Evolutionary conservation across 208 protist species (phyloP).

Genomic region (Tritrichomonas foetus): DNA sequence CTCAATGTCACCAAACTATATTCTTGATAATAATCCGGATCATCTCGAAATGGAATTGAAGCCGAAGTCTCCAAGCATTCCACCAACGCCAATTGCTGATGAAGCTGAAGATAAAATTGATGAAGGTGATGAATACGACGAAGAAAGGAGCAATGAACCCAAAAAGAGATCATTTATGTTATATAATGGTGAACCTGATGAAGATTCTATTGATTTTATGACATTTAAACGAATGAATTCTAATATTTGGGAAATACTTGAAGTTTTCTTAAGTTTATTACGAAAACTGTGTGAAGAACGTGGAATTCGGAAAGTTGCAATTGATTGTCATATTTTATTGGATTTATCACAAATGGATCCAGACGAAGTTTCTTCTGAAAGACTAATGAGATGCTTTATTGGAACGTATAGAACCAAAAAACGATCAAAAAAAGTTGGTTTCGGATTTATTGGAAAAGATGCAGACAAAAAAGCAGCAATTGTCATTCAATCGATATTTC

Average conservation of each 20-base stretch:
- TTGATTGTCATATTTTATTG: background rate
- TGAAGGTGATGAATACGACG: background rate
- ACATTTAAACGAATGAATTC: background rate
- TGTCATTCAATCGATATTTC: background rate
- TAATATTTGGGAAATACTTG: background rate
- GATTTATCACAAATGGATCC: background rate
- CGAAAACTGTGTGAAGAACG: background rate
- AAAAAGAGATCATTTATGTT: background rate
- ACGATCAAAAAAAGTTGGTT: background rate
- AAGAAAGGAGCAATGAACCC: background rate
- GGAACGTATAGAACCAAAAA: background rate
- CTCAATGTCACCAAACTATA: background rate
- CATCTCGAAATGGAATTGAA: background rate
- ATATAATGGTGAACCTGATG: background rate
- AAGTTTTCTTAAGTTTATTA: background rate
- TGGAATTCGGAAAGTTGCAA: background rate
- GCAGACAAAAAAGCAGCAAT: background rate
- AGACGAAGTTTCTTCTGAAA: background rate
- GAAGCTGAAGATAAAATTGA: background rate
- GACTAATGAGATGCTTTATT: background rate
- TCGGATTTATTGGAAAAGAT: background rate
- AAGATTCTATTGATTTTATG: background rate
- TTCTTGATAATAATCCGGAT: background rate
- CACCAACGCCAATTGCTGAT: background rate
- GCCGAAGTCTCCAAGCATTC: background rate